A percentile compares a stretch with the other conserved stretches of the same genome.
Conservation (phyloP, 495 filamentous ascomycete species). For the Talaromyces proteolyticus region DNA sequence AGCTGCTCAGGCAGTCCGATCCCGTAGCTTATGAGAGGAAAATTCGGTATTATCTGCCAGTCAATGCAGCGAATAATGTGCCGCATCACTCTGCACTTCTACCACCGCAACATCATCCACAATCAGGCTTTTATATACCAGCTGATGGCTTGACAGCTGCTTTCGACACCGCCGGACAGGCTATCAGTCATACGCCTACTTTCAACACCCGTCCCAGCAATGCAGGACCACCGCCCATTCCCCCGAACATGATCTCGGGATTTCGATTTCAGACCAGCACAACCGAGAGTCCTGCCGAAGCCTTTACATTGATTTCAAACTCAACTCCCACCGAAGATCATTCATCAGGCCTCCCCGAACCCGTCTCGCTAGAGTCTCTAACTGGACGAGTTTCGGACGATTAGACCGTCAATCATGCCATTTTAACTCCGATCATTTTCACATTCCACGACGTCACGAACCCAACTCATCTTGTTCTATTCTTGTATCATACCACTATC, state of each 20-base stretch:
- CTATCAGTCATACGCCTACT: no score
- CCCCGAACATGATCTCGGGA: background rate
- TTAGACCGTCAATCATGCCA: no score
- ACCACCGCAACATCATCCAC: no score
- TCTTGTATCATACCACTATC: no score
- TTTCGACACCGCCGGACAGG: background rate
- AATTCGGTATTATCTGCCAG: no score
- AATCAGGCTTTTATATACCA: no score
- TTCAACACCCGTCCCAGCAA: background rate
- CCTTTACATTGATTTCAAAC: background rate
- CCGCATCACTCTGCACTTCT: background rate
- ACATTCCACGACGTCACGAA: background rate
- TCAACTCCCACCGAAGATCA: background rate
- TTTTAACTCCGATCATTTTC: background rate
- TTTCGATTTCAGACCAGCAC: no score
- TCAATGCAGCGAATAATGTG: no score
- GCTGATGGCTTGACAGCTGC: background rate
- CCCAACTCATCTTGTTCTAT: no score
- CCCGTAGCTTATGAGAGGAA: slow-evolving; percentile 24
- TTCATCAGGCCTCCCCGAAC: background rate
- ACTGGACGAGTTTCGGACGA: no score
- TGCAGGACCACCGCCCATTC: background rate
- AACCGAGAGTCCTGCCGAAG: background rate
- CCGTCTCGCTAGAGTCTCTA: background rate
- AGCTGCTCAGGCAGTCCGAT: slow-evolving; percentile 40